These are phyloP conservation scores for Knoxia roxburghii DNA, from an alignment of 257 asterid genomes.

Conservation along the genomic window DNA sequence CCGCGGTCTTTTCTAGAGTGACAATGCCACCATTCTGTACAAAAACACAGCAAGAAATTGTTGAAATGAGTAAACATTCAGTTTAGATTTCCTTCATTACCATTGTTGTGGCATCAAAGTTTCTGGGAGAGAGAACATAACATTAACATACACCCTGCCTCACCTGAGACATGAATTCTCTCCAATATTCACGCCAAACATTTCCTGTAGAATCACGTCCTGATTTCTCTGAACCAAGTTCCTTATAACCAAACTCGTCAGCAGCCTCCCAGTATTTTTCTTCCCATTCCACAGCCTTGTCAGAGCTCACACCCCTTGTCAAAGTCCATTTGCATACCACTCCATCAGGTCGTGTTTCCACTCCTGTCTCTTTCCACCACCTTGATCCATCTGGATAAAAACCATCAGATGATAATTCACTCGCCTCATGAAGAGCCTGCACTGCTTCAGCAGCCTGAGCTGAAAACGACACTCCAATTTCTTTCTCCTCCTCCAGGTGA, in stretches of 20 bases:
- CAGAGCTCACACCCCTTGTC: constrained; percentile 70
- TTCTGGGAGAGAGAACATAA: background rate
- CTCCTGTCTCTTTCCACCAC: constrained; percentile 96
- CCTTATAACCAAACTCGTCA: constrained; percentile 80
- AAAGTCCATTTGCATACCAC: constrained; percentile 86
- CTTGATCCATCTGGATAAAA: constrained; percentile 63
- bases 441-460: constrained; percentile 77
- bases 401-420: constrained; percentile 37
- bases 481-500: constrained; percentile 56
- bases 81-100: background rate
- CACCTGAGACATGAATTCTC: constrained; percentile 85
- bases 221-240: constrained; percentile 97
- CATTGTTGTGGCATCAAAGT: background rate
- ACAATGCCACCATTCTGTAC: constrained; percentile 62
- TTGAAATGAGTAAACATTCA: background rate
- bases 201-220: constrained; percentile 91
- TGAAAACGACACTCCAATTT: constrained; percentile 60
- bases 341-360: constrained; percentile 77
- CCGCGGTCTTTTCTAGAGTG: constrained; percentile 90
- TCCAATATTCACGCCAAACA: constrained; percentile 94
- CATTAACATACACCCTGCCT: constrained; percentile 12
- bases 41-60: background rate
- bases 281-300: constrained; percentile 80
- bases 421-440: constrained; percentile 47
- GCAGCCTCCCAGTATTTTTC: constrained; percentile 98